A percentile compares a stretch with the other conserved stretches of the same genome.
phyloP scores from a whole-genome alignment of 805 yeast species.

The Saccharomycopsis fermentans region DNA sequence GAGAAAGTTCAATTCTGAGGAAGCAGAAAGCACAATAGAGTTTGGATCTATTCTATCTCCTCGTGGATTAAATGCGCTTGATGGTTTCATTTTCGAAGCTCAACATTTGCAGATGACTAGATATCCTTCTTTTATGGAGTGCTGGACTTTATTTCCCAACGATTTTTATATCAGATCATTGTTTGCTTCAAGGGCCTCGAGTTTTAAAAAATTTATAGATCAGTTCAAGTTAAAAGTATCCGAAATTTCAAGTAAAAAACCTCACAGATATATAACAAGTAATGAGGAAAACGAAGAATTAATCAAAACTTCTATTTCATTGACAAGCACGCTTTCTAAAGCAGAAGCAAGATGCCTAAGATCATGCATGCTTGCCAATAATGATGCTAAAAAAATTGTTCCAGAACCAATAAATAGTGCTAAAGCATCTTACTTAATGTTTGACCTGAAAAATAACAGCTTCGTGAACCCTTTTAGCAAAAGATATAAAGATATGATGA shows the following conservation, averaged over 20 bases:
- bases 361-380: slow-evolving; percentile 1
- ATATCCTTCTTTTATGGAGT: background rate
- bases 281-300: background rate
- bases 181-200: background rate
- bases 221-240: background rate
- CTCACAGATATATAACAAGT: background rate
- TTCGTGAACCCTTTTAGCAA: background rate
- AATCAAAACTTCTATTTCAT: background rate
- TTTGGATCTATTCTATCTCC: background rate
- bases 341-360: background rate
- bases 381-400: background rate
- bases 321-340: background rate
- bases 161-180: slow-evolving; percentile 12
- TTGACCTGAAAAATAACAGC: background rate
- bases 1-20: slow-evolving; percentile 14
- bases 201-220: background rate
- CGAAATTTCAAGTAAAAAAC: background rate
- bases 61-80: background rate
- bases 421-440: background rate
- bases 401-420: slow-evolving; percentile 9
- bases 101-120: background rate
- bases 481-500: background rate
- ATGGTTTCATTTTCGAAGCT: background rate
- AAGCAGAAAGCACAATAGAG: slow-evolving; percentile 7
- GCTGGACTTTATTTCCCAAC: background rate